Percentiles rank a stretch among this genome's conserved stretches.
Evolutionary conservation across 2,329 filamentous ascomycete species (phyloP).

Genomic region (Rutstroemia sp.): DNA sequence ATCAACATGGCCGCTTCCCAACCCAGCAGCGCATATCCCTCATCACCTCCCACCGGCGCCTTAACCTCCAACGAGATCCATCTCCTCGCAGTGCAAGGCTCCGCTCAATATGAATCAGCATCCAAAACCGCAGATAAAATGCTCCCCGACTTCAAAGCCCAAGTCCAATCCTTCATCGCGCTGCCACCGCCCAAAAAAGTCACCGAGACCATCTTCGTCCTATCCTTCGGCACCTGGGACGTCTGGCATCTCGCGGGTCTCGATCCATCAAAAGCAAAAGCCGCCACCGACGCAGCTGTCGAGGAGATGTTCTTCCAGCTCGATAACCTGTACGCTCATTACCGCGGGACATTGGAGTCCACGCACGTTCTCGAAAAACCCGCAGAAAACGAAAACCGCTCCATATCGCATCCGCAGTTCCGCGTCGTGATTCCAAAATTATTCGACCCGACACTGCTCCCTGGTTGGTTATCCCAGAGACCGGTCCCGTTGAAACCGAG

Average conservation of each 20-base stretch:
- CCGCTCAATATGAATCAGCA: background rate
- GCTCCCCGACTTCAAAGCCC: conserved; percentile 24
- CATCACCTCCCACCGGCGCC: conserved; percentile 19
- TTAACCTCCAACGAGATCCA: conserved; percentile 21
- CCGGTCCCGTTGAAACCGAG: conserved; percentile 38
- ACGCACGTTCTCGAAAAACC: background rate
- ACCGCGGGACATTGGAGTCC: conserved; percentile 4
- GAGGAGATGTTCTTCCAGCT: conserved; percentile 24
- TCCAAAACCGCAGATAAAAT: background rate
- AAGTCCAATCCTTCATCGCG: conserved; percentile 23
- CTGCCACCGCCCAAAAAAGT: conserved; percentile 14
- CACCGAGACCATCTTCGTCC: conserved; percentile 22
- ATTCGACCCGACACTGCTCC: conserved; percentile 46
- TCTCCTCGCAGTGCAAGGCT: background rate
- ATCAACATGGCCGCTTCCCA: conserved; percentile 25
- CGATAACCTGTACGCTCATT: conserved; percentile 22
- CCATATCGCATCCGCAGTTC: conserved; percentile 31
- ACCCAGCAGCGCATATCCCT: conserved; percentile 15
- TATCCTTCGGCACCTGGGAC: conserved; percentile 30
- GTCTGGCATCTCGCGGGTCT: conserved; percentile 25
- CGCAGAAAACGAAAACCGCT: background rate
- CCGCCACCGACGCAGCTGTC: conserved; percentile 15
- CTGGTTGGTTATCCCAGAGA: conserved; percentile 43
- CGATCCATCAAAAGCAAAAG: conserved; percentile 13
- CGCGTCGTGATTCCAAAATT: conserved; percentile 44